phyloP scores from a whole-genome alignment of 1,284 basidiomycete genomes.

The Polyporus tsugae region DNA sequence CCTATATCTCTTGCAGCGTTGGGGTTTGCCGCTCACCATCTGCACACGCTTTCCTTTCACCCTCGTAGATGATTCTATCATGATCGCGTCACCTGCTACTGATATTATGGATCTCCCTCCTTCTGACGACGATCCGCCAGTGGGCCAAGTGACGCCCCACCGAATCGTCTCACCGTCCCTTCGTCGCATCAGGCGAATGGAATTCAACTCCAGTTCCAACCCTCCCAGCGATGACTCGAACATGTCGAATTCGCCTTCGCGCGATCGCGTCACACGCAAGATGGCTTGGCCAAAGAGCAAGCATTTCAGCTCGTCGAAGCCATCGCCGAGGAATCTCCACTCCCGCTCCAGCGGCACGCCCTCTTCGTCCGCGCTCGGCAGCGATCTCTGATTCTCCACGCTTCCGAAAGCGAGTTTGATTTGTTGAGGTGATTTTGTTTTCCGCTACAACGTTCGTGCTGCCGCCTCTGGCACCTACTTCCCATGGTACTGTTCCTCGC shows the following conservation, averaged over 20 bases:
- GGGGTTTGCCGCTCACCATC: conserved; percentile 2
- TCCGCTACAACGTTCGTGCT: neutral
- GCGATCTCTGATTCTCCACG: conserved; percentile 24
- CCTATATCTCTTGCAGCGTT: neutral
- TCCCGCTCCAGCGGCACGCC: conserved; percentile 26
- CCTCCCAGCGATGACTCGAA: conserved; percentile 52
- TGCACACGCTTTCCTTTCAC: neutral
- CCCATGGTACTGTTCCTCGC: neutral
- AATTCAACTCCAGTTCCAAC: conserved; percentile 39
- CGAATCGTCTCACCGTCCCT: conserved; percentile 68
- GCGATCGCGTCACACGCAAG: conserved; percentile 42
- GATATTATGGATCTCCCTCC: conserved; percentile 32
- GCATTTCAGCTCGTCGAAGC: conserved; percentile 13
- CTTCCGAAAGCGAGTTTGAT: too few relatives aligned
- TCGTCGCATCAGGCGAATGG: conserved; percentile 45
- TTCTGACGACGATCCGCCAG: conserved; percentile 68
- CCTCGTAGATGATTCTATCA: conserved; percentile 54
- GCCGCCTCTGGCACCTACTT: neutral
- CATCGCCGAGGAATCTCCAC: conserved; percentile 24
- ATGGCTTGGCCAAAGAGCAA: conserved; percentile 28
- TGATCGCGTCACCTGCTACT: conserved; percentile 37
- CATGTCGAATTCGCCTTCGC: conserved; percentile 52
- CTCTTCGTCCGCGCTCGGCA: conserved; percentile 25
- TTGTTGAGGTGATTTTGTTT: neutral
- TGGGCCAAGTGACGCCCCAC: conserved; percentile 73